Conservation (phyloP, 306 rosid genomes). For the Lupinus albus region DNA sequence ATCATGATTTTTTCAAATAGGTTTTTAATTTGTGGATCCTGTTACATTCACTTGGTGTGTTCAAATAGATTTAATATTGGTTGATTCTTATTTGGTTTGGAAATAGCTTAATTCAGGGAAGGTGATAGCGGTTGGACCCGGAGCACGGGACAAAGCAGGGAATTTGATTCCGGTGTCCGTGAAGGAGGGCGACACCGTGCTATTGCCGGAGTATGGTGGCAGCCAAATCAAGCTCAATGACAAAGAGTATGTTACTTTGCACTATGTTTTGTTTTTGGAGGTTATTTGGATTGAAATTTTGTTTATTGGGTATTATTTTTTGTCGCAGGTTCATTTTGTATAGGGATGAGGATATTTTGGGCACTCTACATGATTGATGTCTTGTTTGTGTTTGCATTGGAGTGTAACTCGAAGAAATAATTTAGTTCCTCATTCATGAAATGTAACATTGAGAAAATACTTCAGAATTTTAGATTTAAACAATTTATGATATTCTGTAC, state of each 20-base stretch:
- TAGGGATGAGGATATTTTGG: slow-evolving; percentile 66
- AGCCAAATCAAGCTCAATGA: slow-evolving; percentile 83
- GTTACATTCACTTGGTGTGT: background rate
- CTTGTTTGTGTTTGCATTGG: background rate
- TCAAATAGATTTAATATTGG: background rate
- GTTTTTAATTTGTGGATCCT: background rate
- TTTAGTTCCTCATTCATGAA: background rate
- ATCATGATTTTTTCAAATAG: no score
- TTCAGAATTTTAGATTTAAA: background rate
- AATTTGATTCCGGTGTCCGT: slow-evolving; percentile 69
- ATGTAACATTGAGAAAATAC: background rate
- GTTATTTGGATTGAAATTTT: slow-evolving; percentile 1
- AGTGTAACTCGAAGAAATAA: slow-evolving; percentile 24
- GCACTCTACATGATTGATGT: slow-evolving; percentile 54
- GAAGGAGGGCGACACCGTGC: slow-evolving; percentile 84
- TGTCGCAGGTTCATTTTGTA: slow-evolving; percentile 68
- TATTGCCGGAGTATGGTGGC: slow-evolving; percentile 91
- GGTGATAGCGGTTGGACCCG: slow-evolving; percentile 88
- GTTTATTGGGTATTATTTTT: background rate
- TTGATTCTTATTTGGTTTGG: background rate
- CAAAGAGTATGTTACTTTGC: slow-evolving; percentile 62
- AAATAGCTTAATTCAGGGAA: slow-evolving; percentile 80
- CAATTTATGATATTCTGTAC: background rate
- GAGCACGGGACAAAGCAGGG: slow-evolving; percentile 66
- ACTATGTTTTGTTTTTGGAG: background rate